These are phyloP conservation scores for Grosmannia serpens DNA, from an alignment of 2,329 filamentous ascomycete genomes.

Conservation along the genomic window DNA sequence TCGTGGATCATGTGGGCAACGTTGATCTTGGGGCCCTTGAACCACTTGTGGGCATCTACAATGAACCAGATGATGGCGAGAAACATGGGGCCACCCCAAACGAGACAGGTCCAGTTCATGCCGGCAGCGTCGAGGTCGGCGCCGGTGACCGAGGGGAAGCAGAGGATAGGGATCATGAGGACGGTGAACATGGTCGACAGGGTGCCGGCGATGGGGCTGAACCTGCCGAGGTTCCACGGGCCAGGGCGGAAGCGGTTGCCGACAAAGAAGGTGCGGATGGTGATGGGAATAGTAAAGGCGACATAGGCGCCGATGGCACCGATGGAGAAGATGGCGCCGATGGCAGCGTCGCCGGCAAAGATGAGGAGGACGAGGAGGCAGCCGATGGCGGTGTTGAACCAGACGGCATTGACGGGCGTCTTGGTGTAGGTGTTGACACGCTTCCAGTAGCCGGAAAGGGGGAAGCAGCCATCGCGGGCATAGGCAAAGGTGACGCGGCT, in stretches of 20 bases:
- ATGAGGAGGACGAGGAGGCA: slow-evolving; percentile 51
- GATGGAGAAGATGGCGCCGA: slow-evolving; percentile 59
- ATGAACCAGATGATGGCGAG: slow-evolving; percentile 50
- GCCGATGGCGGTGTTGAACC: slow-evolving; percentile 51
- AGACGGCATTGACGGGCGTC: slow-evolving; percentile 61
- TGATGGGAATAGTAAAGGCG: slow-evolving; percentile 46
- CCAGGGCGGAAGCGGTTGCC: slow-evolving; percentile 52
- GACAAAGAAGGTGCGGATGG: slow-evolving; percentile 47
- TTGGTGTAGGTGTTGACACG: slow-evolving; percentile 46
- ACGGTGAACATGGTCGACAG: slow-evolving; percentile 47
- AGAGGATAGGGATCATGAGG: slow-evolving; percentile 58
- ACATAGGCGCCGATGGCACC: slow-evolving; percentile 58
- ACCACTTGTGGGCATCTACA: slow-evolving; percentile 54
- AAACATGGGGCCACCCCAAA: slow-evolving; percentile 54
- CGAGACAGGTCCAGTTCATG: slow-evolving; percentile 61
- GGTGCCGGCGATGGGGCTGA: slow-evolving; percentile 44
- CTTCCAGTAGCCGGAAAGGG: slow-evolving; percentile 45
- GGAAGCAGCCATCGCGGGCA: slow-evolving; percentile 60
- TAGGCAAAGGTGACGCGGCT: slow-evolving; percentile 63
- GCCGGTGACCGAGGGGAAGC: slow-evolving; percentile 48
- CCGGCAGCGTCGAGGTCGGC: slow-evolving; percentile 32
- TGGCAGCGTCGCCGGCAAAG: slow-evolving; percentile 49
- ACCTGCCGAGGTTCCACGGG: slow-evolving; percentile 56
- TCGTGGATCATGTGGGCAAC: slow-evolving; percentile 27
- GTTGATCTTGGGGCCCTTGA: slow-evolving; percentile 59